phyloP scores from a whole-genome alignment of 352 stramenopile genomes.

The Pythium guiyangense region DNA sequence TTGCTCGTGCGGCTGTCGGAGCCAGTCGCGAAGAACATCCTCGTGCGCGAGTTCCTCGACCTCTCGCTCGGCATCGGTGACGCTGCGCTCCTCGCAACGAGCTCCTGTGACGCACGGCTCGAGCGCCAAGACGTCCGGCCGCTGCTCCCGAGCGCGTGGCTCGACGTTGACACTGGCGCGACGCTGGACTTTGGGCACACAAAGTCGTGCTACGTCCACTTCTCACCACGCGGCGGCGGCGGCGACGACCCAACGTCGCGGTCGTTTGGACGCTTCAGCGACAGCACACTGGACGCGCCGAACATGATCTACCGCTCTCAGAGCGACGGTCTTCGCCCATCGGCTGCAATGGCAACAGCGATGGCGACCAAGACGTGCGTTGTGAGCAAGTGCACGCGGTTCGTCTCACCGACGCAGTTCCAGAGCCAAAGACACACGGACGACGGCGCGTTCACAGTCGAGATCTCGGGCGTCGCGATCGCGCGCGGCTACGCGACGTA shows the following conservation, averaged over 20 bases:
- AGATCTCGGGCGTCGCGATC: constrained; percentile 55
- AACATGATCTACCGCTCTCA: constrained; percentile 12
- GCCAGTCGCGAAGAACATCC: constrained; percentile 54
- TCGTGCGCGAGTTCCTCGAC: constrained; percentile 67
- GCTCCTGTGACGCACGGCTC: constrained; percentile 66
- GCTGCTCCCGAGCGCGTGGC: constrained; percentile 58
- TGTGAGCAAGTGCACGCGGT: constrained; percentile 57
- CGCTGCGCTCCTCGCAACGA: constrained; percentile 52
- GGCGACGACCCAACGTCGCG: constrained; percentile 19
- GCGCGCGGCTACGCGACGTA: constrained; percentile 44
- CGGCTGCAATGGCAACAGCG: too few relatives aligned
- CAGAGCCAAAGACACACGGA: constrained; percentile 25
- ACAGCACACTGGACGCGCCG: constrained; percentile 21
- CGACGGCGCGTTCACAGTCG: constrained; percentile 66
- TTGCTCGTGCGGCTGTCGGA: constrained; percentile 49
- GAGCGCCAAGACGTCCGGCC: constrained; percentile 44
- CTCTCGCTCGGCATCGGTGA: constrained; percentile 47
- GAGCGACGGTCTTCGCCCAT: constrained; percentile 12
- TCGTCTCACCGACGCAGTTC: constrained; percentile 51
- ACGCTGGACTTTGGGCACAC: constrained; percentile 11
- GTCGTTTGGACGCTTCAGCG: constrained; percentile 21
- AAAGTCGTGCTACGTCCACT: constrained; percentile 29
- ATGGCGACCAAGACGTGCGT: too few relatives aligned
- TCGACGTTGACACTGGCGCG: constrained; percentile 29
- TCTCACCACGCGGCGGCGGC: constrained; percentile 13